A percentile compares a stretch with the other conserved stretches of the same genome.
Conservation (phyloP, 257 asterid genomes). For the Rehmannia glutinosa region DNA sequence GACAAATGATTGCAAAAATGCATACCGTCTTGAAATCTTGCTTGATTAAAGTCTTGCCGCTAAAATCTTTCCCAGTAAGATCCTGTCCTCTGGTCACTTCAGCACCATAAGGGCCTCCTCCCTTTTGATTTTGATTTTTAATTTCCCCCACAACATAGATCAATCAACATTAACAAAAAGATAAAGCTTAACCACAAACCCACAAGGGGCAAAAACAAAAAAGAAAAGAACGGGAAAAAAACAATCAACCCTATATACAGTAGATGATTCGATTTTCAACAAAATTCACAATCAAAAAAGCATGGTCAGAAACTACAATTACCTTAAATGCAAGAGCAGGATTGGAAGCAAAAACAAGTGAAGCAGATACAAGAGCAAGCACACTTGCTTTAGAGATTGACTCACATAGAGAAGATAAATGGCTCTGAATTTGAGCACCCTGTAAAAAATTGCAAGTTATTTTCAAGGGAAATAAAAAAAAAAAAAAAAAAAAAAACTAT, state of each 20-base stretch:
- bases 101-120: constrained; percentile 96
- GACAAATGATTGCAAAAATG: neutral
- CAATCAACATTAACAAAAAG: constrained; percentile 8
- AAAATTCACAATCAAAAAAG: too few species aligned
- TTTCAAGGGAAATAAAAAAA: neutral
- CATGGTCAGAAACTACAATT: neutral
- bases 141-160: constrained; percentile 4
- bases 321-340: constrained; percentile 97
- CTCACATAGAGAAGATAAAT: constrained; percentile 29
- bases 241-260: too few species aligned
- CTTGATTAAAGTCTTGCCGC: constrained; percentile 76
- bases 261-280: too few species aligned
- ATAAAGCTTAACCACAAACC: too few species aligned
- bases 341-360: constrained; percentile 63
- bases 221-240: neutral
- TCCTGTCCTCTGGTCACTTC: constrained; percentile 99
- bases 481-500: too few species aligned
- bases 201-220: neutral
- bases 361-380: constrained; percentile 67
- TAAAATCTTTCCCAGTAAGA: constrained; percentile 80
- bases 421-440: constrained; percentile 26
- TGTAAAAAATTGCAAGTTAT: constrained; percentile 16
- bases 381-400: constrained; percentile 56
- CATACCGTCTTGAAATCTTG: constrained; percentile 94
- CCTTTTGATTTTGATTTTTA: constrained; percentile 36